A percentile compares a stretch with the other conserved stretches of the same genome.
phyloP scores from a whole-genome alignment of 768 basidiomycete genomes.

The Mrakia gelida region DNA sequence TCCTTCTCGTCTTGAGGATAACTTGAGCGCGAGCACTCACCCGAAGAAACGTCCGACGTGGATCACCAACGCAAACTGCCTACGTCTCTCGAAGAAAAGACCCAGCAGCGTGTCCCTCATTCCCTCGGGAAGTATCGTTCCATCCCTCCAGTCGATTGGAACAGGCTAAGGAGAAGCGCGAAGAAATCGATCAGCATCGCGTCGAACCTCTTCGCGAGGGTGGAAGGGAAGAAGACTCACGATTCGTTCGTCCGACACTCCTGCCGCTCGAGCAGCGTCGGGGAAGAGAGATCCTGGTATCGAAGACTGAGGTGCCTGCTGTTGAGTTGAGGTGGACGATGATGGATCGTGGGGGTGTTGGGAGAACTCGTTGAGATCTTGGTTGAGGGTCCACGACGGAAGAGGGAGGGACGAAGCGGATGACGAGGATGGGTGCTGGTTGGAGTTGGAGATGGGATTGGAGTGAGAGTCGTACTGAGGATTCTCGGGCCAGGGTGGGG shows the following conservation, averaged over 20 bases:
- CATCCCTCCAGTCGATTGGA: not conserved
- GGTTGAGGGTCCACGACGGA: not conserved
- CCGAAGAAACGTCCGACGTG: not conserved
- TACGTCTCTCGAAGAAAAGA: not conserved
- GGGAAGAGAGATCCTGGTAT: too few relatives aligned
- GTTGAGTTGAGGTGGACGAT: too few relatives aligned
- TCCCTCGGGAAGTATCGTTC: not conserved
- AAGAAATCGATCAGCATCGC: too few relatives aligned
- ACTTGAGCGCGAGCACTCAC: not conserved
- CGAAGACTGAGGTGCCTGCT: too few relatives aligned
- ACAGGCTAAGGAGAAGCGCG: not conserved
- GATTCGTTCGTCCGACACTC: not conserved
- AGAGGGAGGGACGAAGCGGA: not conserved
- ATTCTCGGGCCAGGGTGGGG: not conserved
- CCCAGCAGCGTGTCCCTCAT: not conserved
- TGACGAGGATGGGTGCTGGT: not conserved
- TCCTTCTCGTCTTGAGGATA: too few relatives aligned
- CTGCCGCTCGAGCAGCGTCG: not conserved
- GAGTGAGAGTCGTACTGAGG: not conserved
- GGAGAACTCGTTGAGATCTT: too few relatives aligned
- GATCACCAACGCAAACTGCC: not conserved
- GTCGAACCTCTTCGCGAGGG: too few relatives aligned
- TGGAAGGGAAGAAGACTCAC: too few relatives aligned
- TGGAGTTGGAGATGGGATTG: too few relatives aligned
- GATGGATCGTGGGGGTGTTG: too few relatives aligned